Evolutionary conservation across 495 filamentous ascomycete species (phyloP).

Genomic region (Lophiostoma macrostomum): DNA sequence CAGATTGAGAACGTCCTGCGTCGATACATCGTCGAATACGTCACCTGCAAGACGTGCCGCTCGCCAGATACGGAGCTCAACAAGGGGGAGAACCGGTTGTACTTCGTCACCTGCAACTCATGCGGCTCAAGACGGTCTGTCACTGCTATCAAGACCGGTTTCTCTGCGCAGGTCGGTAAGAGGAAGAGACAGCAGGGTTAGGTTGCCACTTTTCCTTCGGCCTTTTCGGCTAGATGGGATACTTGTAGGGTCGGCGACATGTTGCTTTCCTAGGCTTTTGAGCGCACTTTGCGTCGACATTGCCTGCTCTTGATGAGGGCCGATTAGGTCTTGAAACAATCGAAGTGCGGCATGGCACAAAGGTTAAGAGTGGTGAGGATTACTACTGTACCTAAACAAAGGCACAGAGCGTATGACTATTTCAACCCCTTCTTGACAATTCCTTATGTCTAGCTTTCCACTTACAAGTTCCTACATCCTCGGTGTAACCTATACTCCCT

Average conservation of each 20-base stretch:
- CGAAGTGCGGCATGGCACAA: too few relatives aligned
- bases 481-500: too few relatives aligned
- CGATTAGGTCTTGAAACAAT: too few relatives aligned
- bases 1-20: constrained; percentile 94
- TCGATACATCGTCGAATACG: constrained; percentile 97
- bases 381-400: too few relatives aligned
- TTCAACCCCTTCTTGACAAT: too few relatives aligned
- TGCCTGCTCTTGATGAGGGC: too few relatives aligned
- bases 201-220: background rate
- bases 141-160: constrained; percentile 98
- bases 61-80: constrained; percentile 92
- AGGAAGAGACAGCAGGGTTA: constrained; percentile 67
- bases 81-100: constrained; percentile 97
- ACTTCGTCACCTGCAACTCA: constrained; percentile 80
- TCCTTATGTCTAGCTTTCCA: too few relatives aligned
- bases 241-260: background rate
- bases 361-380: too few relatives aligned
- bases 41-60: constrained; percentile 96
- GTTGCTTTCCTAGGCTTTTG: too few relatives aligned
- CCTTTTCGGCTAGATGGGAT: background rate
- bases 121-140: constrained; percentile 89
- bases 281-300: too few relatives aligned
- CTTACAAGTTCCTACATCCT: too few relatives aligned
- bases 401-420: too few relatives aligned
- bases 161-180: constrained; percentile 97